These are phyloP conservation scores for Ogataea corticis DNA, from an alignment of 805 yeast genomes.

Conservation along the genomic window DNA sequence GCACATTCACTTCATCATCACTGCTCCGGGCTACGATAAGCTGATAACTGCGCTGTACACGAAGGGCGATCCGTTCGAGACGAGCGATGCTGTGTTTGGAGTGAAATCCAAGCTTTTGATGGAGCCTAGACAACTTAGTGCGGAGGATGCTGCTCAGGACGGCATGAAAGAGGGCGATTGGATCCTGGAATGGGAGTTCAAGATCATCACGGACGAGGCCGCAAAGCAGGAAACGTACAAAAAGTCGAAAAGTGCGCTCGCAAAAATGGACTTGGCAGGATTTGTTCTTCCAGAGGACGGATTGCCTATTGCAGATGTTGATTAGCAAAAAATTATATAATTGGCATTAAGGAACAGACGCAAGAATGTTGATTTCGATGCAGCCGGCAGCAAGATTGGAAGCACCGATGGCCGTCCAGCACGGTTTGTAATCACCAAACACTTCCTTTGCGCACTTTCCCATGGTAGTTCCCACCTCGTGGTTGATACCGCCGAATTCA, in stretches of 20 bases:
- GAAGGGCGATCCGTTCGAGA: constrained; percentile 12
- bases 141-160: constrained; percentile 4
- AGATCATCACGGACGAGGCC: constrained; percentile 2
- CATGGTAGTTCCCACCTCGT: constrained; percentile 10
- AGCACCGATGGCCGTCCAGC: constrained; percentile 16
- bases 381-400: constrained; percentile 13
- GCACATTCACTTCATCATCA: constrained; percentile 11
- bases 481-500: constrained; percentile 15
- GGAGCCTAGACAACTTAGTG: constrained; percentile 7
- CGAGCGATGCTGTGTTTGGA: constrained; percentile 14
- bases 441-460: constrained; percentile 7
- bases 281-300: constrained; percentile 3
- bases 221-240: constrained; percentile 4
- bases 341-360: constrained; percentile 5
- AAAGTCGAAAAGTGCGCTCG: constrained; percentile 5
- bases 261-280: not conserved
- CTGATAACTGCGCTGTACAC: constrained; percentile 10
- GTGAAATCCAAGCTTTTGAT: constrained; percentile 11
- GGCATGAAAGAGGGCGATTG: constrained; percentile 5
- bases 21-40: constrained; percentile 8
- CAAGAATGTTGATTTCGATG: constrained; percentile 14
- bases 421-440: constrained; percentile 15
- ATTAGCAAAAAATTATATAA: not conserved
- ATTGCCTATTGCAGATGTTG: constrained; percentile 6
- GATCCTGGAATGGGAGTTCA: constrained; percentile 11